Evolutionary conservation across 768 basidiomycete genomes (phyloP).

Genomic region (Lactarius vividus): DNA sequence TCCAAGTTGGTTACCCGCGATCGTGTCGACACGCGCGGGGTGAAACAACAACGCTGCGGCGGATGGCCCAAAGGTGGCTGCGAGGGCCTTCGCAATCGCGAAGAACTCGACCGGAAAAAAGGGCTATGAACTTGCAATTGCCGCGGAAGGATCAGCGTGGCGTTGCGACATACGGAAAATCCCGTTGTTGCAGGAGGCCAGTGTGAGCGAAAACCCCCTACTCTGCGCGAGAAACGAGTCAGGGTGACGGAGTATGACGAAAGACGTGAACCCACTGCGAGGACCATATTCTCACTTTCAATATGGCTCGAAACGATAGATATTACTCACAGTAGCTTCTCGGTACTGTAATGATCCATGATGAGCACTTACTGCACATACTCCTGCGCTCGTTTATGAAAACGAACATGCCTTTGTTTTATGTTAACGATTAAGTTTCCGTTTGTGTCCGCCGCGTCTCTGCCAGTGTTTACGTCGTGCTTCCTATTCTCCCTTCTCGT

Average conservation of each 20-base stretch:
- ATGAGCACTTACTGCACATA: too few relatives aligned
- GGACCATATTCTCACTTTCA: too few relatives aligned
- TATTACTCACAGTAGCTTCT: too few relatives aligned
- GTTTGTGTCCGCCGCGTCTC: too few relatives aligned
- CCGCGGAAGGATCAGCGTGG: neutral
- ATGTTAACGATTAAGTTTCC: too few relatives aligned
- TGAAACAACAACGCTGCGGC: neutral
- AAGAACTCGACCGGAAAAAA: conserved; percentile 2
- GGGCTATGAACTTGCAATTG: neutral
- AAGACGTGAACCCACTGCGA: conserved; percentile 8
- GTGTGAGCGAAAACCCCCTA: conserved; percentile 1
- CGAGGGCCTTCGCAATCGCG: conserved; percentile 1
- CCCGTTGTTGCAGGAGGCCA: conserved; percentile 1
- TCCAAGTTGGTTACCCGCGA: neutral
- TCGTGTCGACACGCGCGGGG: neutral
- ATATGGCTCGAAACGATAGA: too few relatives aligned
- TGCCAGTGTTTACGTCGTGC: too few relatives aligned
- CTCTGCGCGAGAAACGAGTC: neutral
- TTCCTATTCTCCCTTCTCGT: too few relatives aligned
- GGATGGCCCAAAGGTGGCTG: conserved; percentile 2
- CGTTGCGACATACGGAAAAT: neutral
- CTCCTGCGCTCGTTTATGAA: too few relatives aligned
- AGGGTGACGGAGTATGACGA: neutral
- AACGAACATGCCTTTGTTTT: too few relatives aligned
- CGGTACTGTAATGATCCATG: too few relatives aligned